Evolutionary conservation across 306 rosid species (phyloP).

Genomic region (Malus domestica): ASM211411v1 NC_041799.1:6614501-6615000

Average conservation of each 20-base stretch:
- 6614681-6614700: neutral
- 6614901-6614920: no score
- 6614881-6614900: neutral
- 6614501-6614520: neutral
- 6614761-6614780: no score
- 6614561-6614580: neutral
- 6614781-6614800: no score
- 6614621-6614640: neutral
- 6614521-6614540: neutral
- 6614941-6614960: no score
- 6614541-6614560: neutral
- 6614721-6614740: neutral
- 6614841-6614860: neutral
- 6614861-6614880: neutral
- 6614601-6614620: neutral
- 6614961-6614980: no score
- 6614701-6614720: neutral
- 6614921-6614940: no score
- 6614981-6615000: no score
- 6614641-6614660: neutral
- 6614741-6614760: neutral
- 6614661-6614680: neutral
- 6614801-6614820: no score
- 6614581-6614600: neutral
- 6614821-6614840: no score